Conservation (phyloP, 2,329 filamentous ascomycete species). For the Monilinia fructicola region DNA sequence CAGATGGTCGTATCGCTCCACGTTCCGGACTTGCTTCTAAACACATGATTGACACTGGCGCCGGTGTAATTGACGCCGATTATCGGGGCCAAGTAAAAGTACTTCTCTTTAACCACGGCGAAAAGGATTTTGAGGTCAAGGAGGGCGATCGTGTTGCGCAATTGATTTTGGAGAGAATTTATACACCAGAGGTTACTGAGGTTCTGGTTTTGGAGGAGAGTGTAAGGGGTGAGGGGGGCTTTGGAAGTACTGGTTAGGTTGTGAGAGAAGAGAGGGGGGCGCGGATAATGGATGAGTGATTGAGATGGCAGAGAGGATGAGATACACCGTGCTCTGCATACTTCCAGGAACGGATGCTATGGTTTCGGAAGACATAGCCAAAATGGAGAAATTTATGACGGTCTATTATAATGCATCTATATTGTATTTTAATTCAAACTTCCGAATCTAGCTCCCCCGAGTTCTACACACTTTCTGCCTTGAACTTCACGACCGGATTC, state of each 20-base stretch:
- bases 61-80: conserved; percentile 96
- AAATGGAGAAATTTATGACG: conserved; percentile 5
- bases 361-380: background rate
- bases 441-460: background rate
- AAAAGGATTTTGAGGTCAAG: conserved; percentile 76
- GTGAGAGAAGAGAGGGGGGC: background rate
- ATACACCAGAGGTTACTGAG: conserved; percentile 87
- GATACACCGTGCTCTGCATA: background rate
- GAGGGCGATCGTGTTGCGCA: conserved; percentile 91
- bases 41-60: conserved; percentile 93
- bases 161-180: conserved; percentile 90
- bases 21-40: conserved; percentile 90
- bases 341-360: background rate
- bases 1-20: conserved; percentile 86
- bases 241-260: conserved; percentile 74
- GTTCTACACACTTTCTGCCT: conserved; percentile 50
- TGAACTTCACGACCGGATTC: conserved; percentile 63
- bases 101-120: conserved; percentile 88
- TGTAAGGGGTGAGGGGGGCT: conserved; percentile 84
- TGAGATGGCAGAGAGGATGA: background rate
- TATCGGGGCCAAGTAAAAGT: conserved; percentile 95
- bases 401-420: conserved; percentile 10
- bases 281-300: conserved; percentile 1
- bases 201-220: conserved; percentile 87
- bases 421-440: background rate